These are phyloP conservation scores for Haematococcus sp. DNA, from an alignment of 139 green algal genomes.

Conservation along the genomic window DNA sequence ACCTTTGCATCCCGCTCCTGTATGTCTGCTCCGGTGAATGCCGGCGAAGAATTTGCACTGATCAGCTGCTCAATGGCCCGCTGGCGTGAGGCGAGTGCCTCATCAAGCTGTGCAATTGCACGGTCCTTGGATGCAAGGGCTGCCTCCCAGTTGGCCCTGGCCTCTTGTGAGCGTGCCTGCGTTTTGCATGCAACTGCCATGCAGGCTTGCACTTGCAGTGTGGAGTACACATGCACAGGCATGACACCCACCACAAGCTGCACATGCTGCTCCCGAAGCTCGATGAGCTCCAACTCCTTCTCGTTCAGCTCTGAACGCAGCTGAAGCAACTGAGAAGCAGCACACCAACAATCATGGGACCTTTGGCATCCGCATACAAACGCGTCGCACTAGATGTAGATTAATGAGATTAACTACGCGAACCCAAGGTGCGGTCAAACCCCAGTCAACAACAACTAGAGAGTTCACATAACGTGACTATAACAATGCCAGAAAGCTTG, in stretches of 20 bases:
- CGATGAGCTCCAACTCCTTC: constrained; percentile 62
- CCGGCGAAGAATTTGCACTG: constrained; percentile 16
- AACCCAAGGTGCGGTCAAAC: too few relatives aligned
- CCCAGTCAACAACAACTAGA: too few relatives aligned
- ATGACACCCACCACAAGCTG: constrained; percentile 54
- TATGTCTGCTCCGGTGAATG: neutral
- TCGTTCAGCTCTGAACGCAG: constrained; percentile 61
- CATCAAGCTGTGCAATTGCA: constrained; percentile 67
- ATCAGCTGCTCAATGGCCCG: constrained; percentile 36
- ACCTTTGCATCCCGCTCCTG: constrained; percentile 22
- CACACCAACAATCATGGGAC: neutral
- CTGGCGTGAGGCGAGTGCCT: constrained; percentile 47
- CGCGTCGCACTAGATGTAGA: too few relatives aligned
- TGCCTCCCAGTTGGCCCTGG: constrained; percentile 61
- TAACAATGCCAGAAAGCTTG: too few relatives aligned
- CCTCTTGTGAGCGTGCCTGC: constrained; percentile 62
- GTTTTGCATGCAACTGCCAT: too few relatives aligned
- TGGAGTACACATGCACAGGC: too few relatives aligned
- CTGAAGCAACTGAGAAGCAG: constrained; percentile 8
- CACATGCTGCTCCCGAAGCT: constrained; percentile 66
- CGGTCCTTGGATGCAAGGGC: constrained; percentile 65
- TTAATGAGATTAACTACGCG: too few relatives aligned
- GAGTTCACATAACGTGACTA: too few relatives aligned
- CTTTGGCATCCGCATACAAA: too few relatives aligned
- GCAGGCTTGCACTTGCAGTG: neutral